These are phyloP conservation scores for Clonostachys solani DNA, from an alignment of 2,329 filamentous ascomycete genomes.

Conservation along the genomic window DNA sequence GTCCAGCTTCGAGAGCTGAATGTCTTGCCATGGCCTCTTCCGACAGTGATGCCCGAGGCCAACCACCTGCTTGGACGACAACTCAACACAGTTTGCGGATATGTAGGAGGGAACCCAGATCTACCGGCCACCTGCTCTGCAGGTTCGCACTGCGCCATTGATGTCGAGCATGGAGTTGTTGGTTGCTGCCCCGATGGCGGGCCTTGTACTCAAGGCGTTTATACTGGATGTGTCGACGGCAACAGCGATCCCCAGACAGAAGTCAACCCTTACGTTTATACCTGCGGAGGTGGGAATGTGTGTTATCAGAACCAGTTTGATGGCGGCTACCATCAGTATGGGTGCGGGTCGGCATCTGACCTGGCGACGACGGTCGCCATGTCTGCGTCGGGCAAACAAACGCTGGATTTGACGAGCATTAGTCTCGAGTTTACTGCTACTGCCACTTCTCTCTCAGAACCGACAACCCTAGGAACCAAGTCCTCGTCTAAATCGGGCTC, in stretches of 20 bases:
- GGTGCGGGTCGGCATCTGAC: constrained; percentile 44
- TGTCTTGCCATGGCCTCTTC: constrained; percentile 30
- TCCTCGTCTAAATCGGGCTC: constrained; percentile 1
- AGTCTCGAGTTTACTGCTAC: constrained; percentile 33
- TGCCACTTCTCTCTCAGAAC: constrained; percentile 28
- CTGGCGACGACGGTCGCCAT: constrained; percentile 43
- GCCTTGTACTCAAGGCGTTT: constrained; percentile 50
- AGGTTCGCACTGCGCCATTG: constrained; percentile 55
- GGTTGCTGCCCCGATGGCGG: constrained; percentile 51
- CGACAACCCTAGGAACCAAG: constrained; percentile 31
- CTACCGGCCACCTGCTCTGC: constrained; percentile 53
- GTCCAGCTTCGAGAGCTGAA: constrained; percentile 29
- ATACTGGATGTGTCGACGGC: constrained; percentile 51
- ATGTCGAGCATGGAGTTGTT: constrained; percentile 41
- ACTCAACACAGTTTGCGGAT: constrained; percentile 54
- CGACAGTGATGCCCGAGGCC: neutral
- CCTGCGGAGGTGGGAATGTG: constrained; percentile 43
- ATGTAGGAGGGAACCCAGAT: constrained; percentile 44
- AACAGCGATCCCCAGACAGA: constrained; percentile 44
- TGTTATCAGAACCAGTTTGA: constrained; percentile 53
- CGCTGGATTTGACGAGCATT: constrained; percentile 28
- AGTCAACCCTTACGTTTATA: constrained; percentile 52
- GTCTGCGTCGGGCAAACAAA: constrained; percentile 34
- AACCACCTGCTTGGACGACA: constrained; percentile 30
- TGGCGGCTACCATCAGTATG: constrained; percentile 52